These are phyloP conservation scores for Epichloe bromicola DNA, from an alignment of 2,329 filamentous ascomycete genomes.

Conservation along the genomic window DNA sequence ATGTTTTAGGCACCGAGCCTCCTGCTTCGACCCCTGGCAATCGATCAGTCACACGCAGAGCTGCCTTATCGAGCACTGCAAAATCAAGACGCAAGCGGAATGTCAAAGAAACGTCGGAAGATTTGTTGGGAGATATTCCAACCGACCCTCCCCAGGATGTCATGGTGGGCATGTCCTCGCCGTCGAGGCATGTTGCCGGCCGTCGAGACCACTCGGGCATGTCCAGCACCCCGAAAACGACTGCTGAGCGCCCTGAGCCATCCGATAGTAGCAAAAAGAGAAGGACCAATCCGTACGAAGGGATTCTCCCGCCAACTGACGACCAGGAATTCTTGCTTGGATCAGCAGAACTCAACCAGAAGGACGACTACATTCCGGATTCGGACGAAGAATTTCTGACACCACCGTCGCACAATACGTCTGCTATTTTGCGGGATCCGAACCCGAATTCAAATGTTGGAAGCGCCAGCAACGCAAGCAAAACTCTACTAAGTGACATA, in stretches of 20 bases:
- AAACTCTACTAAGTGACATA: neutral
- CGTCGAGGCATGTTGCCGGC: slow-evolving; percentile 12
- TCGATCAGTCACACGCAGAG: slow-evolving; percentile 11
- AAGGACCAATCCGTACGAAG: slow-evolving; percentile 7
- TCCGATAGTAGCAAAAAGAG: slow-evolving; percentile 7
- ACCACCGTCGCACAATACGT: slow-evolving; percentile 14
- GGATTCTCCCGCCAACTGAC: neutral
- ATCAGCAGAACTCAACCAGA: neutral
- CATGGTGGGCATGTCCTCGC: slow-evolving; percentile 12
- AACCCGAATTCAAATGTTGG: neutral
- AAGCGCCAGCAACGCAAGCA: neutral
- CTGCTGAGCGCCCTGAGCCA: slow-evolving; percentile 6
- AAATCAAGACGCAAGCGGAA: slow-evolving; percentile 10
- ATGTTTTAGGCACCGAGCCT: slow-evolving; percentile 30
- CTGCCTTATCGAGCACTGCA: slow-evolving; percentile 9
- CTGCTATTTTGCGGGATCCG: neutral
- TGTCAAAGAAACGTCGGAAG: slow-evolving; percentile 6
- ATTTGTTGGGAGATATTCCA: neutral
- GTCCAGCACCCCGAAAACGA: slow-evolving; percentile 5
- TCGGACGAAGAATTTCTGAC: slow-evolving; percentile 43
- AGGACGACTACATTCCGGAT: slow-evolving; percentile 33
- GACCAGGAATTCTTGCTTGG: slow-evolving; percentile 6
- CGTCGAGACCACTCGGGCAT: slow-evolving; percentile 2
- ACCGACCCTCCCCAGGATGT: slow-evolving; percentile 8
- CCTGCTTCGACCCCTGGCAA: slow-evolving; percentile 22